Evolutionary conservation across 2,329 filamentous ascomycete genomes (phyloP).

Genomic region (Fusarium sp.): DNA sequence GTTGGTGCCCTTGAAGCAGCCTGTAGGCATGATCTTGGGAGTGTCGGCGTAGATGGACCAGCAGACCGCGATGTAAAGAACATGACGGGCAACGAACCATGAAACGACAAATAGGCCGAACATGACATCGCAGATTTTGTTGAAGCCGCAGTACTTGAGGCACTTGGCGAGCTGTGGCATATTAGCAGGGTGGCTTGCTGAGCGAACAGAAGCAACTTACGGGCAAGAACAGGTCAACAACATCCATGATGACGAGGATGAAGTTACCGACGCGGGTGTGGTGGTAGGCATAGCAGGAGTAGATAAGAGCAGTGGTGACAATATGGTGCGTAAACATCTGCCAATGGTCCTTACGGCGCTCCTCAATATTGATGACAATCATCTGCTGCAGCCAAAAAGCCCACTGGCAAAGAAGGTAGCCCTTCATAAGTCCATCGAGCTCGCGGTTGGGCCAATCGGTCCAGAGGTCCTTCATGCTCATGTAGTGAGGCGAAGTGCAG

Average conservation of each 20-base stretch:
- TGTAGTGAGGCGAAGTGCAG: slow-evolving; percentile 81
- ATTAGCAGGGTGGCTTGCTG: slow-evolving; percentile 72
- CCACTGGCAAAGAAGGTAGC: slow-evolving; percentile 91
- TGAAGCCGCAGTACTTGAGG: slow-evolving; percentile 88
- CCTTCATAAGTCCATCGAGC: slow-evolving; percentile 82
- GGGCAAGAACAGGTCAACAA: slow-evolving; percentile 89
- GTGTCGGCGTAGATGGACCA: slow-evolving; percentile 70
- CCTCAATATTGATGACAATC: slow-evolving; percentile 93
- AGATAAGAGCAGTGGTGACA: slow-evolving; percentile 86
- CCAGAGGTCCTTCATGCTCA: slow-evolving; percentile 86
- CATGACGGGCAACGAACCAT: slow-evolving; percentile 88
- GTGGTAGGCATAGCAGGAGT: slow-evolving; percentile 87
- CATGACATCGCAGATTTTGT: slow-evolving; percentile 81
- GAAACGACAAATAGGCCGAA: slow-evolving; percentile 89
- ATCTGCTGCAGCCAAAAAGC: slow-evolving; percentile 97
- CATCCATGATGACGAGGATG: slow-evolving; percentile 92
- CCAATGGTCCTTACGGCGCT: slow-evolving; percentile 92
- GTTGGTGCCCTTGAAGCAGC: slow-evolving; percentile 78
- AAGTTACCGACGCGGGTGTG: slow-evolving; percentile 90
- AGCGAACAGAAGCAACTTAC: slow-evolving; percentile 84
- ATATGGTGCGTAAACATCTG: slow-evolving; percentile 98
- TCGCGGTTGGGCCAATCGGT: slow-evolving; percentile 86
- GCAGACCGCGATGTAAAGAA: slow-evolving; percentile 83
- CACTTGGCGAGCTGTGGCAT: slow-evolving; percentile 89
- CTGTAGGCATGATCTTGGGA: slow-evolving; percentile 60